A percentile compares a stretch with the other conserved stretches of the same genome.
Conservation (phyloP, 2,329 filamentous ascomycete genomes). For the Fusarium verrucosum region DNA sequence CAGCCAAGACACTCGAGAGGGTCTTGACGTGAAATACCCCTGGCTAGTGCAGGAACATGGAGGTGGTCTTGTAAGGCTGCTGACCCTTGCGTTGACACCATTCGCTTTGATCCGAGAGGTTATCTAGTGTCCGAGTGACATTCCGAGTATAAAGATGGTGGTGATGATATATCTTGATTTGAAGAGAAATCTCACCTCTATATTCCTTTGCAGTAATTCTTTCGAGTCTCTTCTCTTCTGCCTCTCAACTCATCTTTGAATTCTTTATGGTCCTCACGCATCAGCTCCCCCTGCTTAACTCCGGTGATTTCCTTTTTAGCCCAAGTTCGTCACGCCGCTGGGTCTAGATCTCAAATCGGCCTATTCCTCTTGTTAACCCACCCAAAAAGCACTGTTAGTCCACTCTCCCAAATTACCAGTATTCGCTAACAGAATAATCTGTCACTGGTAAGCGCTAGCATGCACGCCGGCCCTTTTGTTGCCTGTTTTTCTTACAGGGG, state of each 20-base stretch:
- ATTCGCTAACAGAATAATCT: constrained; percentile 1
- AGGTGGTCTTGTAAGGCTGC: constrained; percentile 31
- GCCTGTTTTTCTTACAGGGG: constrained; percentile 5
- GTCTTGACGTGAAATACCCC: neutral
- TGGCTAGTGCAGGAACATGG: constrained; percentile 20
- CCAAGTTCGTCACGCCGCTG: neutral
- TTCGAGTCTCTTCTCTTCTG: neutral
- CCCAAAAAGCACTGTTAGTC: neutral
- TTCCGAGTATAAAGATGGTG: neutral
- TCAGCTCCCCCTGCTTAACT: constrained; percentile 3
- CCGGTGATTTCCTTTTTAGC: constrained; percentile 35
- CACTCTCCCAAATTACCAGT: fast-evolving
- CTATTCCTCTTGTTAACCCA: neutral
- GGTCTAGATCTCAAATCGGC: constrained; percentile 25
- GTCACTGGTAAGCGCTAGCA: neutral
- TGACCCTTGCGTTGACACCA: neutral
- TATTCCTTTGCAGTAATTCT: neutral
- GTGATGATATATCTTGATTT: neutral
- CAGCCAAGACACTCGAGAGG: neutral
- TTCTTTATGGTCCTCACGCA: no score
- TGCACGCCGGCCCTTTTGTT: constrained; percentile 27
- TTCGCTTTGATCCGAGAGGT: neutral
- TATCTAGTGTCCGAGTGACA: neutral
- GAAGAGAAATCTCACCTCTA: neutral
- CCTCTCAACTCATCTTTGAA: neutral